A percentile compares a stretch with the other conserved stretches of the same genome.
These are phyloP conservation scores for Cercospora sp. DNA, from an alignment of 2,329 filamentous ascomycete genomes.

Conservation along the genomic window DNA sequence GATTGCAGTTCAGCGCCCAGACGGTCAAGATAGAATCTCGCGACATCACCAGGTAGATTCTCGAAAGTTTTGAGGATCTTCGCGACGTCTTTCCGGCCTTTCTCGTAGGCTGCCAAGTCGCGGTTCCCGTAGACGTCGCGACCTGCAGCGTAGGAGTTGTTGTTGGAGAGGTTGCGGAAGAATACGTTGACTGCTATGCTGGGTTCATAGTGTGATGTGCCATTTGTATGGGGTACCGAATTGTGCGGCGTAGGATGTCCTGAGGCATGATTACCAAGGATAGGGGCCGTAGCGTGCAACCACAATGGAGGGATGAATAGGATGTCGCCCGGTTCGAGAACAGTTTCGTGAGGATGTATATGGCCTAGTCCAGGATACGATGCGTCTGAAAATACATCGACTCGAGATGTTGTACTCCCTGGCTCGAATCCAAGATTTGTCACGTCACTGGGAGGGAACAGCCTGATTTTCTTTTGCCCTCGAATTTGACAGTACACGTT, in stretches of 20 bases:
- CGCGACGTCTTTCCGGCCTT: slow-evolving; percentile 69
- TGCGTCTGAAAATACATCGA: slow-evolving; percentile 64
- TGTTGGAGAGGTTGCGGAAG: slow-evolving; percentile 63
- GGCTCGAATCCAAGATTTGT: slow-evolving; percentile 68
- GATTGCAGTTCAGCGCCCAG: slow-evolving; percentile 66
- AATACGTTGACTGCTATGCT: slow-evolving; percentile 89
- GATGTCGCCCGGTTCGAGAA: slow-evolving; percentile 70
- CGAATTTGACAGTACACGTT: slow-evolving; percentile 80
- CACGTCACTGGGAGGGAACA: slow-evolving; percentile 79
- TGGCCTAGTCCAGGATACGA: slow-evolving; percentile 30
- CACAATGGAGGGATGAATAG: slow-evolving; percentile 81
- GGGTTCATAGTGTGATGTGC: not conserved
- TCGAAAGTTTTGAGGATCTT: slow-evolving; percentile 66
- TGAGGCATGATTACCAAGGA: not conserved
- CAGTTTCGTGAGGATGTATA: slow-evolving; percentile 66
- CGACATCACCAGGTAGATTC: slow-evolving; percentile 63
- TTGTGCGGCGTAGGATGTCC: not conserved
- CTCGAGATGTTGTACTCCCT: slow-evolving; percentile 75
- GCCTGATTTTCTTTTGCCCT: slow-evolving; percentile 69
- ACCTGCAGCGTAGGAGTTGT: slow-evolving; percentile 66
- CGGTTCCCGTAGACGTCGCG: slow-evolving; percentile 86
- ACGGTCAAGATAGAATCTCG: slow-evolving; percentile 73
- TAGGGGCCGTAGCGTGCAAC: slow-evolving; percentile 73
- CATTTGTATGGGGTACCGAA: not conserved
- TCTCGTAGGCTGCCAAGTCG: slow-evolving; percentile 81